These are phyloP conservation scores for Oryza coarctata DNA, from an alignment of 176 grass and related monocot genomes.

Conservation along the genomic window DNA sequence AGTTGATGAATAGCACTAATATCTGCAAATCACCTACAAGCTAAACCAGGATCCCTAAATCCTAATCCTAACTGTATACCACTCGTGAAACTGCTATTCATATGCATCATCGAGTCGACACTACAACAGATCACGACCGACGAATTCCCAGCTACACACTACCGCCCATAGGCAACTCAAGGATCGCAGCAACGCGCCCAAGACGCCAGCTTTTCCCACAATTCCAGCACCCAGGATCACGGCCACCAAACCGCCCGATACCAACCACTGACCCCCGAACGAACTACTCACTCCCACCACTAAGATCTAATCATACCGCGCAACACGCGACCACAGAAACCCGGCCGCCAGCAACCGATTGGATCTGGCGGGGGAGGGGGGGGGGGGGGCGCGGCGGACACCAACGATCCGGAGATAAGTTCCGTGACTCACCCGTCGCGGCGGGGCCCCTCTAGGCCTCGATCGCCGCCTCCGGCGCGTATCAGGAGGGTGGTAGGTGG, in stretches of 20 bases:
- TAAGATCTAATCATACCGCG: conserved; percentile 26
- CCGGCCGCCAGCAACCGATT: background rate
- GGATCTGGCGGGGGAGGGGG: conserved; percentile 10
- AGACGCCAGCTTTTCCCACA: background rate
- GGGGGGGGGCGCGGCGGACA: too few relatives aligned
- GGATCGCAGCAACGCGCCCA: background rate
- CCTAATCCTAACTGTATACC: background rate
- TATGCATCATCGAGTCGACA: background rate
- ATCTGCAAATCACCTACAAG: background rate
- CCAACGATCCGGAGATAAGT: background rate
- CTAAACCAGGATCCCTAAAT: background rate
- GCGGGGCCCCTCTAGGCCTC: background rate
- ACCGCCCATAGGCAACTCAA: too few relatives aligned
- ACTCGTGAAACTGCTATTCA: background rate
- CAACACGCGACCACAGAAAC: background rate
- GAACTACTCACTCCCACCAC: background rate
- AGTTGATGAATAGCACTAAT: background rate
- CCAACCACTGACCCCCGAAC: background rate
- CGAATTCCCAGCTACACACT: background rate
- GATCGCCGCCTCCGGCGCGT: background rate
- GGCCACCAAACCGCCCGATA: background rate
- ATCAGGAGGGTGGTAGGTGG: background rate
- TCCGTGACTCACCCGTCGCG: conserved; percentile 19
- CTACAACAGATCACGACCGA: background rate
- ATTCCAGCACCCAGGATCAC: background rate